A percentile compares a stretch with the other conserved stretches of the same genome.
Conservation (phyloP, 495 filamentous ascomycete species). For the Daldinia childiae region DNA sequence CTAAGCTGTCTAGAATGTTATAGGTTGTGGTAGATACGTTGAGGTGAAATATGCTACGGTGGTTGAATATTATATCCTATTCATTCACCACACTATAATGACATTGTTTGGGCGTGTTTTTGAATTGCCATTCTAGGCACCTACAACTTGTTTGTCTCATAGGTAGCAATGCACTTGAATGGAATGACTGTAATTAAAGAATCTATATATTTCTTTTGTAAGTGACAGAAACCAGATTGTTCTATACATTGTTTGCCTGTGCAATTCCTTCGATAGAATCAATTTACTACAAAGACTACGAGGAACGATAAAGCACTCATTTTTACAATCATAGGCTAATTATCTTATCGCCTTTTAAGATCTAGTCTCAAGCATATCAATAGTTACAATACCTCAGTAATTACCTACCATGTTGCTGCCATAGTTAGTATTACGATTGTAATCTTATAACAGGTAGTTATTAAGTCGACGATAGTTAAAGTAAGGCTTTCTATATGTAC, state of each 20-base stretch:
- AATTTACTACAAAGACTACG: too few species aligned
- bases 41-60: not conserved
- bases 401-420: not conserved
- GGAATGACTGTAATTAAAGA: too few species aligned
- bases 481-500: too few species aligned
- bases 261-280: too few species aligned
- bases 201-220: too few species aligned
- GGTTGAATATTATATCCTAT: not conserved
- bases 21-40: not conserved
- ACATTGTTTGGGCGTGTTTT: not conserved
- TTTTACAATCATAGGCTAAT: too few species aligned
- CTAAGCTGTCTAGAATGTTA: not conserved
- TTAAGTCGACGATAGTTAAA: not conserved
- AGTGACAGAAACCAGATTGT: too few species aligned
- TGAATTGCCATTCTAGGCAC: too few species aligned
- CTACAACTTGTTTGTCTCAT: not conserved
- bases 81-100: not conserved
- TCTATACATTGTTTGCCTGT: too few species aligned
- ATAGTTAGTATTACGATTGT: not conserved
- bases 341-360: too few species aligned
- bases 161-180: too few species aligned
- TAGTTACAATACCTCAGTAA: not conserved
- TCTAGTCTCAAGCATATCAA: not conserved
- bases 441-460: not conserved
- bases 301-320: too few species aligned